phyloP scores from a whole-genome alignment of 2,329 filamentous ascomycete genomes.

The Talaromyces rugulosus region DNA sequence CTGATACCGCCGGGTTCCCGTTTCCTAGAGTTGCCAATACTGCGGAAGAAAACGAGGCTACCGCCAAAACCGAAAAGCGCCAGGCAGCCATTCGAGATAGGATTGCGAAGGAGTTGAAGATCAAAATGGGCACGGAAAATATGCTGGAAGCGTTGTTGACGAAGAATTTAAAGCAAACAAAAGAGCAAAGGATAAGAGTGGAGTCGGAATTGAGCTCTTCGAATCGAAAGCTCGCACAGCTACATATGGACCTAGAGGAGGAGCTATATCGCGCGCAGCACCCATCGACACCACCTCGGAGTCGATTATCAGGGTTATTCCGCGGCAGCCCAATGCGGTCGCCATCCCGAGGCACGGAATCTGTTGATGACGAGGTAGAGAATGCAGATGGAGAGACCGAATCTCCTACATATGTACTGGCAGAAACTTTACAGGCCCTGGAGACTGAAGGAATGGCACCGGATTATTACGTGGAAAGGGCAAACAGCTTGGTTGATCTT shows the following conservation, averaged over 20 bases:
- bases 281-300: slow-evolving; percentile 47
- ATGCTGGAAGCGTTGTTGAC: slow-evolving; percentile 89
- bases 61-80: slow-evolving; percentile 64
- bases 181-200: slow-evolving; percentile 72
- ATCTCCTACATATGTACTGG: slow-evolving; percentile 85
- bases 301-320: slow-evolving; percentile 56
- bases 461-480: slow-evolving; percentile 91
- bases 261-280: slow-evolving; percentile 58
- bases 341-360: slow-evolving; percentile 38
- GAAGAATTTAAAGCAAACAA: slow-evolving; percentile 94
- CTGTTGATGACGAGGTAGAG: slow-evolving; percentile 41
- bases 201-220: slow-evolving; percentile 89
- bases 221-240: slow-evolving; percentile 64
- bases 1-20: slow-evolving; percentile 52
- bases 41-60: slow-evolving; percentile 59
- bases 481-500: slow-evolving; percentile 91
- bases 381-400: slow-evolving; percentile 66
- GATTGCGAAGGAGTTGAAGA: slow-evolving; percentile 94
- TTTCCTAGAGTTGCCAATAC: slow-evolving; percentile 41
- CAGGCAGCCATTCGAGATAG: slow-evolving; percentile 74
- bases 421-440: slow-evolving; percentile 84
- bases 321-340: slow-evolving; percentile 53
- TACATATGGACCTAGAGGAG: slow-evolving; percentile 56
- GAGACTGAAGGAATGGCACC: slow-evolving; percentile 83
- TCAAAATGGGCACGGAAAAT: slow-evolving; percentile 96